Base-by-base conservation (phyloP, 129 eudicot genomes). In the Saussurea involucrata region DNA sequence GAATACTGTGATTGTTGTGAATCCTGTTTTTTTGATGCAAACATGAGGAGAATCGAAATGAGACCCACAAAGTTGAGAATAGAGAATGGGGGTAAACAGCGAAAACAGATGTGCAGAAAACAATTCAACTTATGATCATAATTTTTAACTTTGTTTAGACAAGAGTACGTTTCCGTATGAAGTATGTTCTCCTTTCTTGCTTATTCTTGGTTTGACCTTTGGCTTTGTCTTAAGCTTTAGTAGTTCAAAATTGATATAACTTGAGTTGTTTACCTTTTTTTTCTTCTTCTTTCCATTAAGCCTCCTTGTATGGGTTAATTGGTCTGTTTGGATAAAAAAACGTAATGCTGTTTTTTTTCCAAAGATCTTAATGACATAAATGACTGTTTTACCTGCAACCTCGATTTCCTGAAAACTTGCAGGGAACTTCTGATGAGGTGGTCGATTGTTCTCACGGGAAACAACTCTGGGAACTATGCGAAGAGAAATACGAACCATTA, bases 401-500 rank as follows among this genome's bases (percentile, higher is more conserved):
- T 12, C 49, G n/a, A 58, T 58, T 21, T 58, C 12, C 5, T 60
- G 28, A 60, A 22, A 60, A 68, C 49, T 40, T 85, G 76, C 85
- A 92, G 97, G 97, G 97, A 63, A 92, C 92, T 75, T 76, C 89
- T 1, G 97, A 92, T 82, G 97, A 90, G 78, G 97, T 92, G 36
- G 97, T 92, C 13, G 90, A 92, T 63, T 86, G 82, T 72, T 92
- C 97, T 37, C 97, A 92, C 11, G 96, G 96, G 27, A 87, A 83
- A 78, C 92, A 86, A 80, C 91, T 92, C 17, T 92, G 88, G 87
- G 90, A 88, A 68, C 81, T 90, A n/a, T 84, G 96, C 77, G 84
- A 76, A 74, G 93, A 92, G 60, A 92, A 90, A 80, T 90, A 90
- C 36, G 97, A 92, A 78, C 97, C 96, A 8, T 79, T 92, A 80